Base-by-base conservation (phyloP, 192 early-diverging fungal genomes). In the Mortierella antarctica region DNA sequence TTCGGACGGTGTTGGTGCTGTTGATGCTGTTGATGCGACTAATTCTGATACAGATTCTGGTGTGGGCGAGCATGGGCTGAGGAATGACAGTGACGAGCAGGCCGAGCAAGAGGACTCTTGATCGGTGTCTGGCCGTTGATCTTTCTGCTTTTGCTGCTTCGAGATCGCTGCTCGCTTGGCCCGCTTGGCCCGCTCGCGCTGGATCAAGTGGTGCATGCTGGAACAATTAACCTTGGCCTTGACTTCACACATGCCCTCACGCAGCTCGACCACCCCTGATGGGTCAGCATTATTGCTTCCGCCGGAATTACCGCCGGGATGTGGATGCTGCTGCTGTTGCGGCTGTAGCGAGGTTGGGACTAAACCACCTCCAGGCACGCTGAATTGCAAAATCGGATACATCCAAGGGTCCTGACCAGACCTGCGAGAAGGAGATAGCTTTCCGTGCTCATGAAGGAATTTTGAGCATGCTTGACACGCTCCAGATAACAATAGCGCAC, bases 191-290 rank as follows among this genome's bases (percentile, higher is more conserved):
- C 44, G n/a, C 44, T 78, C 70, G 7, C 63, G 64, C 15, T 65
- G 63, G 9, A 71, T 6, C 40, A 67, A 9, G 12, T 80, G 76
- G 39, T 80, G 76, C 13, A 80, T 12, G 20, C 76, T 80, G 1
- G 76, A 80, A 17, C 76, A 80, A 45, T 80, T 72, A 6, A 80
- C 70, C 51, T 57, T 71, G 12, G 70, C 76, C 65, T 67, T 72
- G 65, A 80, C 40, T 4, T 80, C 76, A 44, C 76, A 80, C 4
- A 56, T 17, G n/a, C 76, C 76, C 15, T 80, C 59, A 2, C 76
- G 63, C 51, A 80, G 20, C 20, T 72, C 70, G 0, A 80, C 59
- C 17, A 80, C 76, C n/a, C 76, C 76, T 11, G 65, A 17, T 9
- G 21, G 56, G 51, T 68, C 64, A 21, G 13, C 40, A 40, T 46